These are phyloP conservation scores for Delphinella strobiligena DNA, from an alignment of 2,329 filamentous ascomycete species.

Conservation along the genomic window DNA sequence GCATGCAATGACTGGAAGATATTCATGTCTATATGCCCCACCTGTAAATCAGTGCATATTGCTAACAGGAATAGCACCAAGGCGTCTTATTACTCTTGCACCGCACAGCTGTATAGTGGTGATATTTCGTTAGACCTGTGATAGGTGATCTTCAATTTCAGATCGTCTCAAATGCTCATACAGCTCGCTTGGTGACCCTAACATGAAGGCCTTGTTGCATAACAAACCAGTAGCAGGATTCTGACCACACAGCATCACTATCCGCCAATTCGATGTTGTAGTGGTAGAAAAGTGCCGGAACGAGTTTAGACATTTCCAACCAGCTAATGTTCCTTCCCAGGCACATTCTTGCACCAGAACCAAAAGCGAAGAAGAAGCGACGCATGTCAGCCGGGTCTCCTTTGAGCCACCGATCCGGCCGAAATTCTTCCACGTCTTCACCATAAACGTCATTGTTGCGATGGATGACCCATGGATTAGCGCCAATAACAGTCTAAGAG, in stretches of 20 bases:
- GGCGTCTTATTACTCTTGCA: too few relatives aligned
- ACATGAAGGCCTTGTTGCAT: conserved; percentile 19
- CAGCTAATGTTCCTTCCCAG: conserved; percentile 20
- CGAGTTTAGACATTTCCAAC: conserved; percentile 24
- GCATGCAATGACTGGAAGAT: too few relatives aligned
- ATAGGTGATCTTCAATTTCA: too few relatives aligned
- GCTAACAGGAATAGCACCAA: too few relatives aligned
- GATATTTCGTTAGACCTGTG: too few relatives aligned
- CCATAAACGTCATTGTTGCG: conserved; percentile 19
- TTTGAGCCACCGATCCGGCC: conserved; percentile 24
- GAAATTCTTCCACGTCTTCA: conserved; percentile 20
- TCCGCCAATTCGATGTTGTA: conserved; percentile 23
- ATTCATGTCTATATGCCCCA: too few relatives aligned
- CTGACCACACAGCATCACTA: conserved; percentile 18
- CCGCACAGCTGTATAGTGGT: too few relatives aligned
- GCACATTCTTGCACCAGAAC: conserved; percentile 19
- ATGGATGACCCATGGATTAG: conserved; percentile 24
- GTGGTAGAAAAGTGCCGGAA: conserved; percentile 23
- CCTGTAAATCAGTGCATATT: too few relatives aligned
- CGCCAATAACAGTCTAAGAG: conserved; percentile 15
- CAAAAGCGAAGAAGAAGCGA: conserved; percentile 25
- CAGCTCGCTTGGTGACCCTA: conserved; percentile 2
- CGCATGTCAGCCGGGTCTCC: conserved; percentile 13
- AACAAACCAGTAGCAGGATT: conserved; percentile 20
- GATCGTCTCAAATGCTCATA: too few relatives aligned